Conservation (phyloP, 2,329 filamentous ascomycete genomes). For the Fusarium sp. region DNA sequence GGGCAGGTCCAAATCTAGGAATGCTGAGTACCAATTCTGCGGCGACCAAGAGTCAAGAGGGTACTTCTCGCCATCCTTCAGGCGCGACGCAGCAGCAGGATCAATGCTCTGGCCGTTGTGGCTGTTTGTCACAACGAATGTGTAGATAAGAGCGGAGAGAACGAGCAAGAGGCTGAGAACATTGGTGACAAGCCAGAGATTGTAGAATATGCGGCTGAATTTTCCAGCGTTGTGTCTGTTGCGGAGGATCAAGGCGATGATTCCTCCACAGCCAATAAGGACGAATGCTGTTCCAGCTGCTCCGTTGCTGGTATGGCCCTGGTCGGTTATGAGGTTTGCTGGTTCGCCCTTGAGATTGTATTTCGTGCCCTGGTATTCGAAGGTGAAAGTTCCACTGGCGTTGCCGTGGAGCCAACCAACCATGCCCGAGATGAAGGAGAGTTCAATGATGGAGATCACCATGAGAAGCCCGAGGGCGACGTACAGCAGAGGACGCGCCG, state of each 20-base stretch:
- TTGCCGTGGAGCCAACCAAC: conserved; percentile 47
- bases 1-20: conserved; percentile 42
- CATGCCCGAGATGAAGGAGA: conserved; percentile 47
- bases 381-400: conserved; percentile 42
- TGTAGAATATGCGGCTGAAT: conserved; percentile 36
- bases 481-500: conserved; percentile 33
- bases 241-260: conserved; percentile 41
- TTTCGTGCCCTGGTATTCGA: conserved; percentile 26
- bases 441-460: conserved; percentile 46
- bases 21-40: conserved; percentile 47
- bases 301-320: conserved; percentile 49
- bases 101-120: conserved; percentile 44
- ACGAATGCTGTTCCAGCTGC: conserved; percentile 48
- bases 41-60: conserved; percentile 45
- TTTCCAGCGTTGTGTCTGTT: conserved; percentile 22
- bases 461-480: conserved; percentile 45
- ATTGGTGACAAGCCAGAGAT: conserved; percentile 42
- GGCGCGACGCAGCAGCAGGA: conserved; percentile 18
- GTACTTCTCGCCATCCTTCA: conserved; percentile 36
- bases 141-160: conserved; percentile 44
- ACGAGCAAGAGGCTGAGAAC: conserved; percentile 43
- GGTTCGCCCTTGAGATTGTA: conserved; percentile 40
- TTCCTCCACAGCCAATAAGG: conserved; percentile 45
- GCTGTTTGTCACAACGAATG: conserved; percentile 47
- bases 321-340: conserved; percentile 44